Evolutionary conservation across 1,284 basidiomycete genomes (phyloP), one percentile per base, ranked within the genome.

Genomic region (Tilletia horrida): DNA sequence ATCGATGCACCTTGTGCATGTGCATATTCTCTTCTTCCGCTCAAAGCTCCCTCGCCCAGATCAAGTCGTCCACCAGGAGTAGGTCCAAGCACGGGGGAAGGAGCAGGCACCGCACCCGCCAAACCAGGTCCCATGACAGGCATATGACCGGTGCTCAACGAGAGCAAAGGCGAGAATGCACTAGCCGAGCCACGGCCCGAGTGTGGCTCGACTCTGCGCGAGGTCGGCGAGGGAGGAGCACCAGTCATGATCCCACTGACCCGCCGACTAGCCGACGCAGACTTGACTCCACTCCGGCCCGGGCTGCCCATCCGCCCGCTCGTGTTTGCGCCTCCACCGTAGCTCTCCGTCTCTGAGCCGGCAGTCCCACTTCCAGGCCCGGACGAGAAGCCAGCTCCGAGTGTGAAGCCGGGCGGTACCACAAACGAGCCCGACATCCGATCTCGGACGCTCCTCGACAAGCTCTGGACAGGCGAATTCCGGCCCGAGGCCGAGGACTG

Each of bases 101-200:
- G 45, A 4, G 16, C 45, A 6, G 45, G 45, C 16, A 18, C 45
- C 4, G 18, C 6, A 23, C 45, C 45, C 16, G 18, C 16, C 45
- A 40, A 11, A 40, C 35, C 11, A 11, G 35, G 35, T 4, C 35
- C 35, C 35, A 40, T 13, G 21, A 6, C 21, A 27, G 35, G 44
- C 50, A 13, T 57, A 55, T 14, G 67, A 65, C 8, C 50, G 25
- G 0, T 68, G n/a, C n/a, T 69, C 71, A 73, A 67, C 40, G 67
- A 66, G 2, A 72, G 69, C 27, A 73, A 44, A 31, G 72, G 72
- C 57, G 74, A 72, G 52, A 72, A 75, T 40, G 72, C 74, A 65
- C 71, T 74, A 1, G 69, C 67, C 44, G 70, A 68, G 2, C 68
- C 6, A 67, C 47, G 27, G 52, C 42, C 66, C 67, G 9, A 67